Percentiles rank a stretch among this genome's conserved stretches.
Conservation (phyloP, 2,329 filamentous ascomycete species). For the Monosporascus ibericus region DNA sequence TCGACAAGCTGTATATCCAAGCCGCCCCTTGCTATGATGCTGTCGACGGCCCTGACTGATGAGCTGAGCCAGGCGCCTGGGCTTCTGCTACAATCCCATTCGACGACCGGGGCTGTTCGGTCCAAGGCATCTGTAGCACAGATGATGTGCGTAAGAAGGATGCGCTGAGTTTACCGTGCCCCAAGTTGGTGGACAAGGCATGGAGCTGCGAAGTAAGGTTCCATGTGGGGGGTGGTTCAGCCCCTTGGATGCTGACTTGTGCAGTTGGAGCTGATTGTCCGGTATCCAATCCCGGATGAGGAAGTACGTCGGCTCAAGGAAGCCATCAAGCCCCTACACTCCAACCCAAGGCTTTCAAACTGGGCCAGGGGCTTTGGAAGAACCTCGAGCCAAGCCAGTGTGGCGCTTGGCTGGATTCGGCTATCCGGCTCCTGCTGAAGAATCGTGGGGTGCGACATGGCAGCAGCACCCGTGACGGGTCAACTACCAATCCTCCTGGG, state of each 20-base stretch:
- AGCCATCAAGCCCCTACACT: conserved; percentile 25
- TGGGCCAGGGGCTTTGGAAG: conserved; percentile 43
- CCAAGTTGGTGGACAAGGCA: conserved; percentile 25
- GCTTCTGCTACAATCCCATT: conserved; percentile 45
- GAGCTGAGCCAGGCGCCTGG: conserved; percentile 26
- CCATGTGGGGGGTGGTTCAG: not conserved
- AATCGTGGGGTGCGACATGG: conserved; percentile 9
- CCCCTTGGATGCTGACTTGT: conserved; percentile 4
- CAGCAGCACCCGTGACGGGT: conserved; percentile 4
- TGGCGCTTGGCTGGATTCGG: conserved; percentile 33
- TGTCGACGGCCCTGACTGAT: conserved; percentile 1
- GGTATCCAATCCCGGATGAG: conserved; percentile 33
- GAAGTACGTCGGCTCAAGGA: conserved; percentile 32
- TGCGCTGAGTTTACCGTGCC: conserved; percentile 34
- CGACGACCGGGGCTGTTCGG: conserved; percentile 40
- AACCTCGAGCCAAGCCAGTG: conserved; percentile 36
- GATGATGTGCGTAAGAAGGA: conserved; percentile 36
- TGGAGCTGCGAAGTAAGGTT: conserved; percentile 20
- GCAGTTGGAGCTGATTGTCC: conserved; percentile 39
- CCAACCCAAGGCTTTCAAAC: conserved; percentile 34
- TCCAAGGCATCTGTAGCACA: conserved; percentile 43
- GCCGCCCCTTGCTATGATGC: not conserved
- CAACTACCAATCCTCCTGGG: conserved; percentile 24
- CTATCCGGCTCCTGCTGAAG: conserved; percentile 21
- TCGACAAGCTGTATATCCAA: conserved; percentile 29